Evolutionary conservation across 2,329 filamentous ascomycete species (phyloP), one percentile per base, ranked within the genome.

Genomic region (Colletotrichum sp.): DNA sequence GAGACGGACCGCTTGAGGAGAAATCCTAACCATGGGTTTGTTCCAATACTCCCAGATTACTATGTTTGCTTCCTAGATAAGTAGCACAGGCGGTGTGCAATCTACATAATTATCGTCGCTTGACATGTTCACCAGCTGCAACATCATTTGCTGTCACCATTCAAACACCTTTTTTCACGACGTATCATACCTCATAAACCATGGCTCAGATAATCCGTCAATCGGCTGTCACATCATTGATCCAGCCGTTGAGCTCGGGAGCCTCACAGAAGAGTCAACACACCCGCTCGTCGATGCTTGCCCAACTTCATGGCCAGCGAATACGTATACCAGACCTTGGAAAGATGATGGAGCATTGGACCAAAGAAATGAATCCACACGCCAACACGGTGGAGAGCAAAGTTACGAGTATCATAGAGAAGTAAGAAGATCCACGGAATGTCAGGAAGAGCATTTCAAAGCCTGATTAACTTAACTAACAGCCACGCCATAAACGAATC

Each of bases 291-390:
- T 26, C 24, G 24, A 60, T 60, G 26, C 57, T 60, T 30, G 57
- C 57, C 14, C 24, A 60, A 30, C 57, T 60, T 16, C 57, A 60
- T 30, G 57, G 57, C 57, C 57, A 60, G 57, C 57, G 26, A 18
- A 30, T 60, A 30, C 57, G 57, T 30, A 60, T 60, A 60, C 57
- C 57, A 26, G 57, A 60, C 21, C 57, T 60, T n/a, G 57, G 57
- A 26, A 60, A 30, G 57, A 60, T 60, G 57, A 30, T 60, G 57
- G 57, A 60, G 13, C 57, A 60, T 21, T 60, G 57, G 57, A 63
- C 78, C 9, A 79, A 79, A 21, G 52, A 74, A 10, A 74, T 68
- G 14, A 78, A 75, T 4, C 77, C 72, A 21, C 61, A 73, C 28
- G 70, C 71, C 5, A 21, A 30, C 24, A 30, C 18, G 13, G 57